These are phyloP conservation scores for Gracilariopsis chorda DNA, from an alignment of 23 red algal species.

Conservation along the genomic window DNA sequence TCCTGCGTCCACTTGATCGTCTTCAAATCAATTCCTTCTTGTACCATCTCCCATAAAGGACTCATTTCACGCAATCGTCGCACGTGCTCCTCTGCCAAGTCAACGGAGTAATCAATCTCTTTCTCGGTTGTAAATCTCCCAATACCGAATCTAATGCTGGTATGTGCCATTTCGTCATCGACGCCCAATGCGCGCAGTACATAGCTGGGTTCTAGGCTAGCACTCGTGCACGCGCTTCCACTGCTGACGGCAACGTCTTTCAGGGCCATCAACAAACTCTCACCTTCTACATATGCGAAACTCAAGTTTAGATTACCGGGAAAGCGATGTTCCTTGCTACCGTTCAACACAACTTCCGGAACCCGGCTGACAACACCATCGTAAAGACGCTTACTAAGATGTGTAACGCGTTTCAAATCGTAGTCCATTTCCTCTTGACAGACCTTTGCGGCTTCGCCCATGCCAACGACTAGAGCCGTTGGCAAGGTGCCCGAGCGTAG, in stretches of 20 bases:
- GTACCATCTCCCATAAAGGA: constrained; percentile 99
- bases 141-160: constrained; percentile 94
- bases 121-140: constrained; percentile 92
- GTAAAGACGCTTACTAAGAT: constrained; percentile 58
- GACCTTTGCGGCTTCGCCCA: constrained; percentile 81
- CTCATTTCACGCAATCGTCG: constrained; percentile 88
- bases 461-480: constrained; percentile 82
- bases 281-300: constrained; percentile 97
- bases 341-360: constrained; percentile 81
- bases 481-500: constrained; percentile 94
- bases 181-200: constrained; percentile 97
- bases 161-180: constrained; percentile 98
- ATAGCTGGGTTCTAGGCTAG: constrained; percentile 90
- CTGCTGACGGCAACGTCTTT: constrained; percentile 96
- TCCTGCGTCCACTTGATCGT: constrained; percentile 95
- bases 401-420: constrained; percentile 53
- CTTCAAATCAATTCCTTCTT: constrained; percentile 96
- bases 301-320: constrained; percentile 91
- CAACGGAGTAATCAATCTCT: constrained; percentile 89
- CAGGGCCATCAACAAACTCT: constrained; percentile 95
- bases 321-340: constrained; percentile 76
- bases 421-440: constrained; percentile 82
- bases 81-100: constrained; percentile 87
- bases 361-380: constrained; percentile 61
- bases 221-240: constrained; percentile 95